phyloP scores from a whole-genome alignment of 1,139 yeast species.

The Lodderomyces orthopsilosis region DNA sequence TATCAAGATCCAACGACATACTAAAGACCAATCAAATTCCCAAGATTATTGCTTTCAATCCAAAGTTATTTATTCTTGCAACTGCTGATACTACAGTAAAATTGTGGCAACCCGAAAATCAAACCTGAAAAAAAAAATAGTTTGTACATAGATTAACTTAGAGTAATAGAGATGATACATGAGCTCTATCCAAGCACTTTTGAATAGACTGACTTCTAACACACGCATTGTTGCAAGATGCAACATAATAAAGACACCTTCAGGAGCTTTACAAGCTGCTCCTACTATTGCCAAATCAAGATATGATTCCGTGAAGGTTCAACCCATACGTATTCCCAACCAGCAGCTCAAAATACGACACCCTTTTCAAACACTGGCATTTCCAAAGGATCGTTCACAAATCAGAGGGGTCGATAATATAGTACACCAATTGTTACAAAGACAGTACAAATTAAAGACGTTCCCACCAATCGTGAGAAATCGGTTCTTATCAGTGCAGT shows the following conservation, averaged over 20 bases:
- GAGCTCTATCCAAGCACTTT: not conserved
- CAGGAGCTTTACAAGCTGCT: not conserved
- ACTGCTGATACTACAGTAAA: conserved; percentile 66
- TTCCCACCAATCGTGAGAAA: conserved; percentile 23
- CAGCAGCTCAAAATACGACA: not conserved
- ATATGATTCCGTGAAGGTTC: not conserved
- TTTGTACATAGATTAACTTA: not conserved
- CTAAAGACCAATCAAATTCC: conserved; percentile 42
- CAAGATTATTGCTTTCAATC: conserved; percentile 70
- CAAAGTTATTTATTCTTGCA: conserved; percentile 71
- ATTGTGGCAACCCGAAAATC: conserved; percentile 35
- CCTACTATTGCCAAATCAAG: not conserved
- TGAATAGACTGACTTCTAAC: not conserved
- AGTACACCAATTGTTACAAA: conserved; percentile 15
- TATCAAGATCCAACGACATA: conserved; percentile 16
- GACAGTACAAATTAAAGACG: conserved; percentile 15
- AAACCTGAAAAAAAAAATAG: conserved; percentile 3
- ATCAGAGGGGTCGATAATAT: conserved; percentile 37
- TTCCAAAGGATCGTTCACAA: conserved; percentile 32
- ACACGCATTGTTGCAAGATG: not conserved
- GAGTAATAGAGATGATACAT: not conserved
- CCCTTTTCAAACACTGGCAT: conserved; percentile 9
- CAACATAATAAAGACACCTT: not conserved
- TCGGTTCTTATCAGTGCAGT: conserved; percentile 25
- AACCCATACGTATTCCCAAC: not conserved